A percentile compares a stretch with the other conserved stretches of the same genome.
phyloP scores from a whole-genome alignment of 257 asterid genomes.

The Henckelia pumila region DNA sequence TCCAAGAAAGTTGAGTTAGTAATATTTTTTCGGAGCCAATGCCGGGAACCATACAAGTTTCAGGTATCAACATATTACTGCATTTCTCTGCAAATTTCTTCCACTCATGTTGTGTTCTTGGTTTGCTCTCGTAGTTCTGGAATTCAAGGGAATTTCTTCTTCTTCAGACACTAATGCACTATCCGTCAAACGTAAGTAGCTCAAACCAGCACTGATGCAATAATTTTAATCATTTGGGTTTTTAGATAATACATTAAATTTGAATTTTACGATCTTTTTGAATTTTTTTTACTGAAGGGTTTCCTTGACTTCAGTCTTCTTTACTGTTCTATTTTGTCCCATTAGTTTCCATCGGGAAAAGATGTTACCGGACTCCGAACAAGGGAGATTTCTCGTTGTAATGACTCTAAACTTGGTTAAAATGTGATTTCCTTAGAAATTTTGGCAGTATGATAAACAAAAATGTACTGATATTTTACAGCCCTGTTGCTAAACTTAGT shows the following conservation, averaged over 20 bases:
- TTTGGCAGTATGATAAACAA: constrained; percentile 11
- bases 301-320: not conserved
- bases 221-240: not conserved
- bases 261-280: not conserved
- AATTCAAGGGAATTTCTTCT: constrained; percentile 67
- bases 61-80: constrained; percentile 47
- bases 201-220: not conserved
- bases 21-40: constrained; percentile 28
- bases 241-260: not conserved
- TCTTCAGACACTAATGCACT: constrained; percentile 48
- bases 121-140: constrained; percentile 59
- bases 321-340: not conserved
- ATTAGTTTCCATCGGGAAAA: constrained; percentile 88
- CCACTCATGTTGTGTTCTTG: constrained; percentile 8
- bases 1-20: not conserved
- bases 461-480: constrained; percentile 36
- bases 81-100: constrained; percentile 3
- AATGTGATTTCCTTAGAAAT: not conserved
- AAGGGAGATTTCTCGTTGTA: constrained; percentile 83
- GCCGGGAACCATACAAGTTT: constrained; percentile 93
- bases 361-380: constrained; percentile 65
- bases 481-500: constrained; percentile 71
- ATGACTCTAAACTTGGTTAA: constrained; percentile 34
- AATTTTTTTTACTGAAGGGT: not conserved
- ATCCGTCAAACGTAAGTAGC: constrained; percentile 59